Evolutionary conservation across 805 yeast genomes (phyloP).

Genomic region (Lachancea meyersii): DNA sequence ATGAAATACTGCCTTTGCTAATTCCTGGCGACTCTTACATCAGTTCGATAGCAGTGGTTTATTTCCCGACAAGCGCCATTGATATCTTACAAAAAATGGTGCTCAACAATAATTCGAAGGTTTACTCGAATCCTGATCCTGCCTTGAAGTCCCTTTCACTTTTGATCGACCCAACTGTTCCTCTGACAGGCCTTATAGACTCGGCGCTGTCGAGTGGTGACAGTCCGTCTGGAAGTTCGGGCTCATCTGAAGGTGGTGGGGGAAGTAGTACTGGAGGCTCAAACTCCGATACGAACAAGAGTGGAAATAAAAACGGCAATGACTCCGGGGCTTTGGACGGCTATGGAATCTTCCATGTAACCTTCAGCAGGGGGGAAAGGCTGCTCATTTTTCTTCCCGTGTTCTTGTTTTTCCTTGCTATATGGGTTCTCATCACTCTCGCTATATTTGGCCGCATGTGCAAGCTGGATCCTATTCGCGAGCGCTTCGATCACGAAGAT

Average conservation of each 20-base stretch:
- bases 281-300: slow-evolving; percentile 12
- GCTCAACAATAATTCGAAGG: slow-evolving; percentile 43
- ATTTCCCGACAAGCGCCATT: slow-evolving; percentile 57
- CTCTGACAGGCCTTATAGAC: slow-evolving; percentile 19
- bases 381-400: slow-evolving; percentile 15
- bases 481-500: neutral
- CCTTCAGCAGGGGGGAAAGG: slow-evolving; percentile 10
- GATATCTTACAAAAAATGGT: slow-evolving; percentile 45
- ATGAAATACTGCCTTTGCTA: slow-evolving; percentile 70
- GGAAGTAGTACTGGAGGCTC: slow-evolving; percentile 11
- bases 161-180: slow-evolving; percentile 51
- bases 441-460: neutral
- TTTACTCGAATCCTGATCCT: slow-evolving; percentile 56
- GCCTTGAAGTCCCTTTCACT: slow-evolving; percentile 54
- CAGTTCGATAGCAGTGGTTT: slow-evolving; percentile 80
- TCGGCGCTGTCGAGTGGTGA: slow-evolving; percentile 27
- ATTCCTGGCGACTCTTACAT: slow-evolving; percentile 52
- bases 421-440: slow-evolving; percentile 11
- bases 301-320: neutral
- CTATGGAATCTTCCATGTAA: neutral
- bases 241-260: slow-evolving; percentile 2
- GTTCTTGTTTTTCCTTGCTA: slow-evolving; percentile 11
- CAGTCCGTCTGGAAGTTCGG: slow-evolving; percentile 22
- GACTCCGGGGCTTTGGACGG: slow-evolving; percentile 9
- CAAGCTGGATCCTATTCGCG: neutral